Conservation (phyloP, 495 filamentous ascomycete species). For the Penicillium coprophilum region DNA sequence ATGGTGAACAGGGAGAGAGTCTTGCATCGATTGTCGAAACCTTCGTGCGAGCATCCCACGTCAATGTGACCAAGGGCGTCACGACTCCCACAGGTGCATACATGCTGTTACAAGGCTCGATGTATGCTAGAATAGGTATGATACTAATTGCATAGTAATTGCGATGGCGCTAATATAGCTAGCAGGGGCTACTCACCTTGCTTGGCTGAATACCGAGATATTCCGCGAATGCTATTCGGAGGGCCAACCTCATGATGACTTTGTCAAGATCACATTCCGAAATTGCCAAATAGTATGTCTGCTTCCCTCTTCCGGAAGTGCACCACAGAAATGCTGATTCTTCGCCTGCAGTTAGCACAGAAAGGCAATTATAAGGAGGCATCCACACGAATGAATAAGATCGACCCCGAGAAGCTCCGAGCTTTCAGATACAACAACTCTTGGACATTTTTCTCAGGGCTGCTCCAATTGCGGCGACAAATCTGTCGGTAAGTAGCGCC, state of each 20-base stretch:
- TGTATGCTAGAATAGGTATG: conserved; percentile 77
- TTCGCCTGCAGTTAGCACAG: conserved; percentile 48
- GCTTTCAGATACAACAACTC: conserved; percentile 77
- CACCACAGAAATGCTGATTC: conserved; percentile 18
- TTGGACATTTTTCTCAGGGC: conserved; percentile 70
- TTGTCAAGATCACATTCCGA: conserved; percentile 64
- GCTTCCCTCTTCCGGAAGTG: not conserved
- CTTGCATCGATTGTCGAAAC: conserved; percentile 73
- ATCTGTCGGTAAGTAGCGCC: conserved; percentile 56
- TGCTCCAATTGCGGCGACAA: conserved; percentile 68
- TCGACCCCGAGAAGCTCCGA: conserved; percentile 65
- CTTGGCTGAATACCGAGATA: conserved; percentile 67
- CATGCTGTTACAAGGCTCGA: conserved; percentile 64
- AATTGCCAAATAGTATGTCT: conserved; percentile 54
- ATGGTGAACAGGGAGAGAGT: conserved; percentile 66
- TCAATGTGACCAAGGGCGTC: conserved; percentile 75
- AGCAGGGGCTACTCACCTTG: conserved; percentile 58
- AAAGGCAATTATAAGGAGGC: conserved; percentile 73
- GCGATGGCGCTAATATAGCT: conserved; percentile 21
- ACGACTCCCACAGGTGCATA: conserved; percentile 70
- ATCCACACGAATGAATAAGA: conserved; percentile 61
- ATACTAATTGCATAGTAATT: not conserved
- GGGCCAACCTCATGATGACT: conserved; percentile 71
- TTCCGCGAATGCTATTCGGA: conserved; percentile 72
- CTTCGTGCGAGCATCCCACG: conserved; percentile 75